These are phyloP conservation scores for Heliocybe sulcata DNA, from an alignment of 1,284 basidiomycete genomes.

Conservation along the genomic window DNA sequence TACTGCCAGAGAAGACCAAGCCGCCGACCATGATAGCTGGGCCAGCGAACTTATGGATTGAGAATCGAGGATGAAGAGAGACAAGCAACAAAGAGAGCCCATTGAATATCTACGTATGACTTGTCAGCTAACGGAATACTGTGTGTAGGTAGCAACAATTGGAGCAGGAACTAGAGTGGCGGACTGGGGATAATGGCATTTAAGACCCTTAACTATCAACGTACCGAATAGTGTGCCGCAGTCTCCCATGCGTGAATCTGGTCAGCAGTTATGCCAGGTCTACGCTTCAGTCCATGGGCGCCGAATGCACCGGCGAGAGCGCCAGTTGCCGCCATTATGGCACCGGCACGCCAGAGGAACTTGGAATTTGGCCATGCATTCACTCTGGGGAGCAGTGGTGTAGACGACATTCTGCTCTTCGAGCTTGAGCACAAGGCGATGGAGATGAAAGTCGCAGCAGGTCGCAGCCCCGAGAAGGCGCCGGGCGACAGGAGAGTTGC, in stretches of 20 bases:
- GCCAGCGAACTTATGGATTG: constrained; percentile 59
- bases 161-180: not conserved
- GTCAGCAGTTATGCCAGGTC: constrained; percentile 41
- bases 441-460: no score
- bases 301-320: constrained; percentile 66
- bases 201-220: no score
- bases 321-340: constrained; percentile 42
- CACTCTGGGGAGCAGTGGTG: not conserved
- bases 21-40: constrained; percentile 61
- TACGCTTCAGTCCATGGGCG: constrained; percentile 50
- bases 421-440: no score
- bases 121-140: no score
- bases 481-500: no score
- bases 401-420: no score
- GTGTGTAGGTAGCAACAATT: not conserved
- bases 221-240: constrained; percentile 58
- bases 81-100: constrained; percentile 69
- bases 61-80: constrained; percentile 66
- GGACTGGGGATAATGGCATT: not conserved
- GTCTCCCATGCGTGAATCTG: constrained; percentile 54
- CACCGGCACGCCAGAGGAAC: not conserved
- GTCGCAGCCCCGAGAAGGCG: no score
- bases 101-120: constrained; percentile 56
- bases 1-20: constrained; percentile 65
- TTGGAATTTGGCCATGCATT: not conserved